These are phyloP conservation scores for Mucuna pruriens DNA, from an alignment of 306 rosid genomes.

Conservation along the genomic window DNA sequence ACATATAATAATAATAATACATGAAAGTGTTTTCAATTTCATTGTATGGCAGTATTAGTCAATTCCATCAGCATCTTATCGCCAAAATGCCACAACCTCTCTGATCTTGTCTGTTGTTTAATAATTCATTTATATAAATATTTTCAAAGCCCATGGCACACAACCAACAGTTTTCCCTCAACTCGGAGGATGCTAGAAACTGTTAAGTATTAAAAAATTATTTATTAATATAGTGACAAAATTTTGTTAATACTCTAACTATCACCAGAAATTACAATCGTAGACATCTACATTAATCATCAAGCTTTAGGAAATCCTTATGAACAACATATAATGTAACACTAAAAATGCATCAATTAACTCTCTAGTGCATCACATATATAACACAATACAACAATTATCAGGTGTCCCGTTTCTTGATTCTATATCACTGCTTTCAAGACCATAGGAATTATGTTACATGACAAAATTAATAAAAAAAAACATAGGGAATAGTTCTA, in stretches of 20 bases:
- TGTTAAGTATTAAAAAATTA: too few species aligned
- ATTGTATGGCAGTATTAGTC: constrained; percentile 25
- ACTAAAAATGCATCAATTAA: neutral
- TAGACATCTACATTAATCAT: too few species aligned
- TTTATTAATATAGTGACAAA: too few species aligned
- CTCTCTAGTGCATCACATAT: neutral
- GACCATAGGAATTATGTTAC: neutral
- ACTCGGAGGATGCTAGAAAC: constrained; percentile 7
- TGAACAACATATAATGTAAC: neutral
- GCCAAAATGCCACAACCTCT: constrained; percentile 18
- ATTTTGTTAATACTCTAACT: neutral
- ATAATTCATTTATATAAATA: neutral
- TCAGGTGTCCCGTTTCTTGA: neutral
- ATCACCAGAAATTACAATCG: neutral
- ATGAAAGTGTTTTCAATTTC: neutral
- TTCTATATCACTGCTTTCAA: neutral
- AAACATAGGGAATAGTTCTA: too few species aligned
- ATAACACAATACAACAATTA: neutral
- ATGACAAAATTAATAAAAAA: neutral
- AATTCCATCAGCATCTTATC: constrained; percentile 52
- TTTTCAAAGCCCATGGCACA: constrained; percentile 25
- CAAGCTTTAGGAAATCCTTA: neutral
- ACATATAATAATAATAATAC: too few species aligned
- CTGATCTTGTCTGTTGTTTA: constrained; percentile 18
- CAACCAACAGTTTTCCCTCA: constrained; percentile 36